Evolutionary conservation across 495 filamentous ascomycete genomes (phyloP).

Genomic region (Podospora anserina): DNA sequence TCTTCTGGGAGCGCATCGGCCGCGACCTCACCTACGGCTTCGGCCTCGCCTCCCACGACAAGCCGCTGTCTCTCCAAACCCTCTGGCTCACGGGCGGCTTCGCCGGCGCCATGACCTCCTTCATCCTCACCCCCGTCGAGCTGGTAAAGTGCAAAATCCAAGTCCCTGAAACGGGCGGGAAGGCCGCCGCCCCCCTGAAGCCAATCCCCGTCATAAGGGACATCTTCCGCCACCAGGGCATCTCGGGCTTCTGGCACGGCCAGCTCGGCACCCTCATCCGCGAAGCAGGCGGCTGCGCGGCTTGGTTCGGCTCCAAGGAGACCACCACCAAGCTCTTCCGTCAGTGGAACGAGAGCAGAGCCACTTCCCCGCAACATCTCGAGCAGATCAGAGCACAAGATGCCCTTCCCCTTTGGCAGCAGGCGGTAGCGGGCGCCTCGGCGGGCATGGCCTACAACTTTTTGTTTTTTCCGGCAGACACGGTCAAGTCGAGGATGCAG

Average conservation of each 20-base stretch:
- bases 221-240: constrained; percentile 74
- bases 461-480: constrained; percentile 93
- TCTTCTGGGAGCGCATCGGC: constrained; percentile 78
- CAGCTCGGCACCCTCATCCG: constrained; percentile 90
- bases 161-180: constrained; percentile 49
- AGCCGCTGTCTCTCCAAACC: constrained; percentile 63
- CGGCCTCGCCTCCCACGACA: constrained; percentile 49
- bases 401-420: constrained; percentile 67
- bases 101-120: constrained; percentile 84
- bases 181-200: constrained; percentile 26
- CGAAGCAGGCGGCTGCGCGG: constrained; percentile 87
- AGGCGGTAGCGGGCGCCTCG: constrained; percentile 81
- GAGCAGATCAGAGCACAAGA: constrained; percentile 27
- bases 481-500: constrained; percentile 94
- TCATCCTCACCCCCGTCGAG: constrained; percentile 92
- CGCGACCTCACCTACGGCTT: constrained; percentile 56
- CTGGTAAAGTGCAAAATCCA: constrained; percentile 99
- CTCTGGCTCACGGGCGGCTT: constrained; percentile 74
- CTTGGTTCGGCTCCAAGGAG: constrained; percentile 96
- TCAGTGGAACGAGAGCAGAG: constrained; percentile 36
- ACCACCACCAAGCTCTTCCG: constrained; percentile 66
- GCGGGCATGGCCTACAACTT: constrained; percentile 96
- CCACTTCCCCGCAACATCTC: constrained; percentile 31
- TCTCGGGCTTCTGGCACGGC: constrained; percentile 90
- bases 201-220: constrained; percentile 62